Conservation (phyloP, 2,329 filamentous ascomycete genomes). For the Phialophora tarda region DNA sequence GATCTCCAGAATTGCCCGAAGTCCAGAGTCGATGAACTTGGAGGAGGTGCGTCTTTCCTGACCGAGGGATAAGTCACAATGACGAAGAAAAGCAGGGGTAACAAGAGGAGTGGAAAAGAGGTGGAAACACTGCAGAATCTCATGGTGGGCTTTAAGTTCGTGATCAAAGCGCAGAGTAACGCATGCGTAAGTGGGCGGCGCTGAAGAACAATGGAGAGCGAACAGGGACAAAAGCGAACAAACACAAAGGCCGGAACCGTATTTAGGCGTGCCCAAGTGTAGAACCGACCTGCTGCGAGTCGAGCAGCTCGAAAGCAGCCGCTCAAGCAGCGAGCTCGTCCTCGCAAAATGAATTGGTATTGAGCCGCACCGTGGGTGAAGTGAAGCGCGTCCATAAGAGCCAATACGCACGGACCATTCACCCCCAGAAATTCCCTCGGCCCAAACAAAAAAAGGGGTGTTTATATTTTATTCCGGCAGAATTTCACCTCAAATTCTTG, state of each 20-base stretch:
- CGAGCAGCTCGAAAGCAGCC: neutral
- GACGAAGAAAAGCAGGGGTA: neutral
- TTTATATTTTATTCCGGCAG: conserved; percentile 5
- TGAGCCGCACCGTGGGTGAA: neutral
- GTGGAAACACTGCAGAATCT: neutral
- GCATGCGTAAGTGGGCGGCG: neutral
- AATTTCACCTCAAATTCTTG: conserved; percentile 17
- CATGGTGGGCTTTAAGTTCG: neutral
- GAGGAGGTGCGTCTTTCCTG: conserved; percentile 2
- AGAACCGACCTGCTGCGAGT: neutral
- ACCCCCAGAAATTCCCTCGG: neutral
- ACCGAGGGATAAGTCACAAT: neutral
- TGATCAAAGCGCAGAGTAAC: neutral
- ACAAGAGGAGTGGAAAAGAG: neutral
- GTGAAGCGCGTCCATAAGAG: neutral
- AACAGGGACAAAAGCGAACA: neutral
- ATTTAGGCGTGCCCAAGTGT: neutral
- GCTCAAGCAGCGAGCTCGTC: neutral
- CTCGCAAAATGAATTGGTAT: neutral
- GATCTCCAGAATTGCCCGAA: neutral
- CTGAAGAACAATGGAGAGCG: conserved; percentile 7
- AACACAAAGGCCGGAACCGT: neutral
- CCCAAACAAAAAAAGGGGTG: neutral
- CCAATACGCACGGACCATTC: neutral
- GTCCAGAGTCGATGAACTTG: conserved; percentile 1